Percentiles rank a stretch among this genome's conserved stretches.
phyloP scores from a whole-genome alignment of 2,329 filamentous ascomycete species.

The Metarhizium humberi region DNA sequence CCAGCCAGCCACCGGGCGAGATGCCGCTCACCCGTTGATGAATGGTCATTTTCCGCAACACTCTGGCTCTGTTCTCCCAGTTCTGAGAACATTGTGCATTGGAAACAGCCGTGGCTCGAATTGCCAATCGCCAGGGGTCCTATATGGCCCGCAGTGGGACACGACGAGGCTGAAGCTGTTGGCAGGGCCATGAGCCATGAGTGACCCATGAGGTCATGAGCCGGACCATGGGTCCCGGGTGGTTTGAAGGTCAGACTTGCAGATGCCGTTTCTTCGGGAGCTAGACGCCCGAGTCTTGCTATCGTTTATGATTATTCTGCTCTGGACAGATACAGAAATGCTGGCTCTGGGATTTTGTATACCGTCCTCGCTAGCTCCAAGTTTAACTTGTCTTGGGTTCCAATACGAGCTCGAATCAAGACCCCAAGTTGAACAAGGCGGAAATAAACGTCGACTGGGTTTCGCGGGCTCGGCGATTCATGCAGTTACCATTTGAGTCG shows the following conservation, averaged over 20 bases:
- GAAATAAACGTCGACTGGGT: too few relatives aligned
- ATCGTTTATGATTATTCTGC: too few relatives aligned
- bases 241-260: background rate
- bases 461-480: too few relatives aligned
- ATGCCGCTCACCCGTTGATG: slow-evolving; percentile 14
- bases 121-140: background rate
- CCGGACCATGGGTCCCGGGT: background rate
- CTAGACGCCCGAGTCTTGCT: background rate
- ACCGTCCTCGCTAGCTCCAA: too few relatives aligned
- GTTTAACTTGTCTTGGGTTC: too few relatives aligned
- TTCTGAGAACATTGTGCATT: background rate
- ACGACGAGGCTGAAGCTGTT: background rate
- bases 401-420: too few relatives aligned
- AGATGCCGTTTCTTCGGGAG: too few relatives aligned
- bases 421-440: too few relatives aligned
- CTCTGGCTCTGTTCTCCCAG: background rate
- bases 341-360: too few relatives aligned
- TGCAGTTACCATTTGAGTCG: too few relatives aligned
- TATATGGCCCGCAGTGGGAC: background rate
- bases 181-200: background rate
- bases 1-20: slow-evolving; percentile 20
- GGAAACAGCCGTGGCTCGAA: background rate
- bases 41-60: background rate
- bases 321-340: too few relatives aligned
- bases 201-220: background rate